phyloP scores from a whole-genome alignment of 2,329 filamentous ascomycete genomes.

The Niveomyces coronatus region DNA sequence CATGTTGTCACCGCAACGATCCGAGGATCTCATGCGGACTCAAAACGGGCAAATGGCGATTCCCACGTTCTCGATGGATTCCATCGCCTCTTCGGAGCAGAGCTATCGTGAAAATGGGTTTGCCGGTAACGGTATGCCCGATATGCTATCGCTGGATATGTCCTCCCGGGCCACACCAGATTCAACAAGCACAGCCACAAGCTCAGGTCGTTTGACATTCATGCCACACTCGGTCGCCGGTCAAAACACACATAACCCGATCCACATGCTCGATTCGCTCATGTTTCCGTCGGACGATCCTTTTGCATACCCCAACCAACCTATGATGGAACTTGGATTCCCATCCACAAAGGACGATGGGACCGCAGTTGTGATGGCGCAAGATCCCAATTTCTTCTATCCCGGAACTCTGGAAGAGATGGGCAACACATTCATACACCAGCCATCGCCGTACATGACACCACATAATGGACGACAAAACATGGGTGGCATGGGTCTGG shows the following conservation, averaged over 20 bases:
- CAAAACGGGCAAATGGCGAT: conserved; percentile 18
- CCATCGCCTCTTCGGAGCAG: conserved; percentile 19
- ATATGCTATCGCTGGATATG: conserved; percentile 36
- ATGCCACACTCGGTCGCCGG: conserved; percentile 22
- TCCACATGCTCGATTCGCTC: conserved; percentile 64
- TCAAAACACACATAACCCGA: conserved; percentile 28
- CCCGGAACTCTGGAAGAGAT: conserved; percentile 50
- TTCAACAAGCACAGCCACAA: conserved; percentile 31
- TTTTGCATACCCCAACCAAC: conserved; percentile 69
- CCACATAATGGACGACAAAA: conserved; percentile 33
- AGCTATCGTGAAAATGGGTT: conserved; percentile 27
- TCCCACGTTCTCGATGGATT: conserved; percentile 24
- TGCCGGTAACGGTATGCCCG: conserved; percentile 28
- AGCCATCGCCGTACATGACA: conserved; percentile 62
- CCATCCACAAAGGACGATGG: conserved; percentile 25
- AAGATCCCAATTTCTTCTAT: conserved; percentile 39
- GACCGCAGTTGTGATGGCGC: conserved; percentile 21
- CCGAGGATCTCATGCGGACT: conserved; percentile 24
- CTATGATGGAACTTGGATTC: conserved; percentile 50
- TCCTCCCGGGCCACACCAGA: conserved; percentile 32
- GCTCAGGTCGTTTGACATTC: conserved; percentile 26
- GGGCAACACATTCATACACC: conserved; percentile 62
- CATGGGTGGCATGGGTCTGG: conserved; percentile 32
- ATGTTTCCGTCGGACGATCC: conserved; percentile 75
- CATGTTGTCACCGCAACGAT: conserved; percentile 23